Base-by-base conservation (phyloP, 2,329 filamentous ascomycete genomes). In the Zopfia rhizophila region DNA sequence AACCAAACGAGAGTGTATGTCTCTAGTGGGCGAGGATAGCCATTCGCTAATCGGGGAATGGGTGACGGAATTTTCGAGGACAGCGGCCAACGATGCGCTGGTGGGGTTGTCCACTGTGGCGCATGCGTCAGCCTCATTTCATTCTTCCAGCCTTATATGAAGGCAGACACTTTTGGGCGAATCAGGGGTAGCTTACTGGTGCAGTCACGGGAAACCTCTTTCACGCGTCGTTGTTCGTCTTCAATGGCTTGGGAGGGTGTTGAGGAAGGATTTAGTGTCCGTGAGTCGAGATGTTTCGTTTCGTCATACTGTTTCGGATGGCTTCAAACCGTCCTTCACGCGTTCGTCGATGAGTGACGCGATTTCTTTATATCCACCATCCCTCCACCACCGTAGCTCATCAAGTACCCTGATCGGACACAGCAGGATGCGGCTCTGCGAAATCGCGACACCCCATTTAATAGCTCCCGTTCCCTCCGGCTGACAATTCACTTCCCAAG, bases 1-100 rank as follows among this genome's bases (percentile, higher is more conserved):
- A 10, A 60, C 61, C 37, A 68, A 45, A 28, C 63, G 65, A 24
- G 60, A 55, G 47, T 55, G 49, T 10, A 66, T 55, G 37, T 68
- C 61, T 24, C 56, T 48, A 18, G 53, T 55, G 47, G 54, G 51
- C 22, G 61, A 54, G 24, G 45, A 53, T 12, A 66, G 55, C 63
- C 62, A 66, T 46, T 57, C 49, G 48, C 57, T 44, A 46, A 65
- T 36, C 18, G 50, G 56, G 23, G 48, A 33, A 12, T 39, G 60
- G 17, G 52, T 60, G 22, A 58, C 51, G 24, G 39, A 38, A 38
- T 55, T 57, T 33, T 62, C 52, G 44, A 61, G 61, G 25, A 58
- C 51, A 40, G 49, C 49, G 14, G 53, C 55, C 31, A 65, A 51
- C 43, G 60, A 60, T 45, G 53, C 55, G 47, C 13, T 32, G 32